Conservation (phyloP, 192 early-diverging fungal genomes). For the Coemansia umbellata region DNA sequence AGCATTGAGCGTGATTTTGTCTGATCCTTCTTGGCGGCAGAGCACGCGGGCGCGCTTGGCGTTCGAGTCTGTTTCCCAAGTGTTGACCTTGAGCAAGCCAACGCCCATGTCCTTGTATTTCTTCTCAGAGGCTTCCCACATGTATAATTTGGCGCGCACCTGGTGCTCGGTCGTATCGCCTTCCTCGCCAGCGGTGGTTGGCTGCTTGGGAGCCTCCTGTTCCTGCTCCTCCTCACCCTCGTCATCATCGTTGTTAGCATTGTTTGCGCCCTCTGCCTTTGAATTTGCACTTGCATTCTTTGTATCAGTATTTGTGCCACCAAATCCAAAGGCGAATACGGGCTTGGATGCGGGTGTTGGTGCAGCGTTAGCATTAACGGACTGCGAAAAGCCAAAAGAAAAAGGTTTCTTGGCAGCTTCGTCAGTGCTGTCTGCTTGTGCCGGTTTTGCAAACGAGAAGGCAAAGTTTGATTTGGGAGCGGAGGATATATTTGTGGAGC, state of each 20-base stretch:
- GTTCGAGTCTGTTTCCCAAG: conserved; percentile 7
- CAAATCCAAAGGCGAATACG: conserved; percentile 42
- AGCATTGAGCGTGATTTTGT: conserved; percentile 49
- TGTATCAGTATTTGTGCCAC: not conserved
- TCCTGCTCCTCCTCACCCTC: conserved; percentile 9
- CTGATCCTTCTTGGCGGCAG: conserved; percentile 48
- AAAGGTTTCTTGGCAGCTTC: conserved; percentile 28
- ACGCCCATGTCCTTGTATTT: conserved; percentile 46
- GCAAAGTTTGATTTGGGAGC: conserved; percentile 15
- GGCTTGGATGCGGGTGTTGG: conserved; percentile 13
- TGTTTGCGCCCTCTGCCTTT: not conserved
- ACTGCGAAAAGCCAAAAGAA: conserved; percentile 31
- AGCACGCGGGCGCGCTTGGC: conserved; percentile 30
- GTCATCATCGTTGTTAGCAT: not conserved
- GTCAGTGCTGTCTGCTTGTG: conserved; percentile 3
- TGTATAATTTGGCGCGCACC: conserved; percentile 39
- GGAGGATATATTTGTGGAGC: not conserved
- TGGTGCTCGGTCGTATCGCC: conserved; percentile 42
- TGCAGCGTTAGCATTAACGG: not conserved
- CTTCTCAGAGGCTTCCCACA: conserved; percentile 26
- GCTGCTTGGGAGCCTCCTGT: conserved; percentile 9
- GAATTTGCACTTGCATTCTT: not conserved
- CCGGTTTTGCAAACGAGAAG: conserved; percentile 27
- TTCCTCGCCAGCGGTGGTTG: conserved; percentile 46
- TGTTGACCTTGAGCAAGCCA: conserved; percentile 41